A percentile compares a stretch with the other conserved stretches of the same genome.
These are phyloP conservation scores for Backusella tuberculispora DNA, from an alignment of 192 early-diverging fungal species.

Conservation along the genomic window DNA sequence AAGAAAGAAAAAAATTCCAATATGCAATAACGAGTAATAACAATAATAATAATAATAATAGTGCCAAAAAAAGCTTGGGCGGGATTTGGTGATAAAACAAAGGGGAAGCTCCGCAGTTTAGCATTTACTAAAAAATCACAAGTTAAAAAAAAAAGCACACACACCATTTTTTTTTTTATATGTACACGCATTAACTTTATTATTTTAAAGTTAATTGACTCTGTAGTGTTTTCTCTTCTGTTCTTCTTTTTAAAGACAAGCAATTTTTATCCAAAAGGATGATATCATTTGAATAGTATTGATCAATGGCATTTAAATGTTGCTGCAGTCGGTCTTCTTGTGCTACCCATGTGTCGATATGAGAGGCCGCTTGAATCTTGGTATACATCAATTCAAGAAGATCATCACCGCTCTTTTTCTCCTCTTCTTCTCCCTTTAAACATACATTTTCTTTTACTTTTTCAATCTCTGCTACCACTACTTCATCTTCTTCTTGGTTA, in stretches of 20 bases:
- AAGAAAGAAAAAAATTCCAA: constrained; percentile 5
- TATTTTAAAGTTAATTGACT: not conserved
- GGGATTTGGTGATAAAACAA: constrained; percentile 4
- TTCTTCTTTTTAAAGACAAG: not conserved
- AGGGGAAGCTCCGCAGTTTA: constrained; percentile 19
- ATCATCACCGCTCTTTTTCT: not conserved
- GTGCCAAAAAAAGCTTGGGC: constrained; percentile 7
- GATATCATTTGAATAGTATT: not conserved
- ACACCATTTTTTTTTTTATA: not conserved
- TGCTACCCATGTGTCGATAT: constrained; percentile 10
- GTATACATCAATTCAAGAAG: not conserved
- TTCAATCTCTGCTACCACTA: not conserved
- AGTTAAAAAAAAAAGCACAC: not conserved
- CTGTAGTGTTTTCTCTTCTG: no score
- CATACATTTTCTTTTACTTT: no score
- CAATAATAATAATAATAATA: constrained; percentile 17
- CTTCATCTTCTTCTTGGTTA: constrained; percentile 13
- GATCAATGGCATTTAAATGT: not conserved
- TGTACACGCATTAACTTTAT: not conserved
- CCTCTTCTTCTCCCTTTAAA: no score
- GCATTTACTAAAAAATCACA: not conserved
- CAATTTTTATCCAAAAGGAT: not conserved
- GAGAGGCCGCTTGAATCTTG: not conserved
- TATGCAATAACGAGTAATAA: not conserved
- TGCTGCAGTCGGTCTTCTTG: constrained; percentile 10